phyloP scores from a whole-genome alignment of 257 asterid genomes.

The Petrea volubilis region DNA sequence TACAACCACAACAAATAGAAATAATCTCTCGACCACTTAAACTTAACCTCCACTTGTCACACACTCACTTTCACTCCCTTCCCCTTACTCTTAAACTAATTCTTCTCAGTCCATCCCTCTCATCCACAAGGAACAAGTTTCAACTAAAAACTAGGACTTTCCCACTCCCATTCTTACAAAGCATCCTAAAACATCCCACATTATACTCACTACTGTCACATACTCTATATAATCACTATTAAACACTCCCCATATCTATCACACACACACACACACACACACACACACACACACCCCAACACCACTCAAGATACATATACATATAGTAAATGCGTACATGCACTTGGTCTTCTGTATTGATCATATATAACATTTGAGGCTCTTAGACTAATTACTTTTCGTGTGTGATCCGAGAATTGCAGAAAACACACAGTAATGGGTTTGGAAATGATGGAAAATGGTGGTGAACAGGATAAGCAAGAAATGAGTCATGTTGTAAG shows the following conservation, averaged over 20 bases:
- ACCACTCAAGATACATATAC: not conserved
- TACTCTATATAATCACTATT: slow-evolving; percentile 28
- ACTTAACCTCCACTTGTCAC: slow-evolving; percentile 36
- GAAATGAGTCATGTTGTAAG: slow-evolving; percentile 22
- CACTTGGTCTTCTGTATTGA: too few species aligned
- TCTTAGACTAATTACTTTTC: not conserved
- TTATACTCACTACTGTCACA: slow-evolving; percentile 32
- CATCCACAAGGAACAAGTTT: slow-evolving; percentile 54
- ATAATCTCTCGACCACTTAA: slow-evolving; percentile 40
- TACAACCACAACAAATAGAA: slow-evolving; percentile 41
- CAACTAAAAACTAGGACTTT: slow-evolving; percentile 68
- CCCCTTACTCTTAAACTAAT: slow-evolving; percentile 23
- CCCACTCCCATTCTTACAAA: slow-evolving; percentile 37
- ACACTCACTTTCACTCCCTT: slow-evolving; percentile 24
- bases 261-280: not conserved
- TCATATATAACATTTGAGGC: too few species aligned
- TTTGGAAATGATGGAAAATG: slow-evolving; percentile 30
- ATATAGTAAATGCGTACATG: not conserved
- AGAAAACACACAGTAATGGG: slow-evolving; percentile 1
- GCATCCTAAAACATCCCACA: slow-evolving; percentile 1
- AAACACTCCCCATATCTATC: not conserved
- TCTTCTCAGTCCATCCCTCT: slow-evolving; percentile 32
- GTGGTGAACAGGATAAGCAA: slow-evolving; percentile 15
- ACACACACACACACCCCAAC: slow-evolving; percentile 11
- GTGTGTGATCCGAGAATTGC: not conserved